phyloP scores from a whole-genome alignment of 2,329 filamentous ascomycete genomes.

The Aspergillus carbonarius region DNA sequence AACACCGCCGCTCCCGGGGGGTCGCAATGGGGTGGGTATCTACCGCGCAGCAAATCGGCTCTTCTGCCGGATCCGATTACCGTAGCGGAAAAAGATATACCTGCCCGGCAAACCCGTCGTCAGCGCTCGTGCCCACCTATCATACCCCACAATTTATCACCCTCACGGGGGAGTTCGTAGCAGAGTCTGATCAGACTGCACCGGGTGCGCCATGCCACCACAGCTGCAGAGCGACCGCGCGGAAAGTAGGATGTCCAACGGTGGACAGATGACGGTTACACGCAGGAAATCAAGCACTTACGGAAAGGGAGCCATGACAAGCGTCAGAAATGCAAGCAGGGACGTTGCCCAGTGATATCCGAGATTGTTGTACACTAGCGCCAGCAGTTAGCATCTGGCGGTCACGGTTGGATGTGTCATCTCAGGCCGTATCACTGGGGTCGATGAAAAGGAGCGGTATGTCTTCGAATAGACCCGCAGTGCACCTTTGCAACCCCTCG shows the following conservation, averaged over 20 bases:
- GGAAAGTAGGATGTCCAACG: not conserved
- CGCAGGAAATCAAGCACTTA: constrained; percentile 28
- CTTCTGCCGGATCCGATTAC: constrained; percentile 41
- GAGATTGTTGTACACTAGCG: constrained; percentile 47
- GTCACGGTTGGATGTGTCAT: constrained; percentile 10
- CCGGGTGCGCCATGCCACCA: not conserved
- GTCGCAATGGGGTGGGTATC: constrained; percentile 5
- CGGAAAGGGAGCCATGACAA: constrained; percentile 48
- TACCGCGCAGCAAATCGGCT: constrained; percentile 40
- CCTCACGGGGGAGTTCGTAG: not conserved
- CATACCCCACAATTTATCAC: not conserved
- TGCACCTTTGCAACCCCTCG: too few relatives aligned
- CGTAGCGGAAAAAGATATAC: constrained; percentile 47
- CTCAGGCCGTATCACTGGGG: not conserved
- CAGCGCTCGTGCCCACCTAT: not conserved
- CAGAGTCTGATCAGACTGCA: not conserved
- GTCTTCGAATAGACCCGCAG: too few relatives aligned
- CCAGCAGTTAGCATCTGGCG: constrained; percentile 22
- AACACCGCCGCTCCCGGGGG: not conserved
- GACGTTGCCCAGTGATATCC: constrained; percentile 49
- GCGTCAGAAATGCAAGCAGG: constrained; percentile 44
- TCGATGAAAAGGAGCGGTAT: not conserved
- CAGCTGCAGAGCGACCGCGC: constrained; percentile 7
- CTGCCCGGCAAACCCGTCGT: constrained; percentile 23
- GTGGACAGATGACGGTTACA: constrained; percentile 1